phyloP scores from a whole-genome alignment of 1,284 basidiomycete genomes.

The Meripilus lineatus region DNA sequence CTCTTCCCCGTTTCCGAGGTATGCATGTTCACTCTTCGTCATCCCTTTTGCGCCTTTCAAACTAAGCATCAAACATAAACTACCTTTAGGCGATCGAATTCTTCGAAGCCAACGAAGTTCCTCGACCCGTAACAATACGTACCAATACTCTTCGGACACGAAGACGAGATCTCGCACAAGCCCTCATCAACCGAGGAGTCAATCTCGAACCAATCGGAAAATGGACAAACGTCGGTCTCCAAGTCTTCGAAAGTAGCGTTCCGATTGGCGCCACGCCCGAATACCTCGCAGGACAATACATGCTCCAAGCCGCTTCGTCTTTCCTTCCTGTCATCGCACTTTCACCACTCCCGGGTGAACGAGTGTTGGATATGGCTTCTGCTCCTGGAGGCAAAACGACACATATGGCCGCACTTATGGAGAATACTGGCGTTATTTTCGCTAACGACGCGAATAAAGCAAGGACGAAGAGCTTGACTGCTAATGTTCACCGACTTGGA shows the following conservation, averaged over 20 bases:
- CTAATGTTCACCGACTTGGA: slow-evolving; percentile 94
- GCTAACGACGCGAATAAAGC: slow-evolving; percentile 97
- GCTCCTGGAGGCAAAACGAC: slow-evolving; percentile 98
- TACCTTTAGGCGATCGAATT: slow-evolving; percentile 88
- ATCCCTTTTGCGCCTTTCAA: neutral
- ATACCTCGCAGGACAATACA: slow-evolving; percentile 98
- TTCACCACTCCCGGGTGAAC: slow-evolving; percentile 88
- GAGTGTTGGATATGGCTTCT: slow-evolving; percentile 97
- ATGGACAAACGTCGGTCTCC: slow-evolving; percentile 98
- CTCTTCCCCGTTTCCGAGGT: slow-evolving; percentile 93
- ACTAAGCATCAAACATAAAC: slow-evolving; percentile 14
- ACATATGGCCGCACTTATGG: slow-evolving; percentile 92
- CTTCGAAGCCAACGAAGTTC: slow-evolving; percentile 97
- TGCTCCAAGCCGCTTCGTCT: slow-evolving; percentile 98
- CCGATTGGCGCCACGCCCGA: slow-evolving; percentile 98
- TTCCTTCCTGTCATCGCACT: slow-evolving; percentile 99
- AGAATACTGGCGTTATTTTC: slow-evolving; percentile 98
- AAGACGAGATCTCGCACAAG: slow-evolving; percentile 91
- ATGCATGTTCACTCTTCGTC: slow-evolving; percentile 16
- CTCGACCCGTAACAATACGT: slow-evolving; percentile 96
- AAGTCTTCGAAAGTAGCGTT: slow-evolving; percentile 95
- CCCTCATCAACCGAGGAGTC: slow-evolving; percentile 93
- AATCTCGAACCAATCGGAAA: slow-evolving; percentile 97
- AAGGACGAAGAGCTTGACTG: slow-evolving; percentile 93
- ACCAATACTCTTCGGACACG: slow-evolving; percentile 96